phyloP scores from a whole-genome alignment of 1,284 basidiomycete species.

The Austroboletus niveus region DNA sequence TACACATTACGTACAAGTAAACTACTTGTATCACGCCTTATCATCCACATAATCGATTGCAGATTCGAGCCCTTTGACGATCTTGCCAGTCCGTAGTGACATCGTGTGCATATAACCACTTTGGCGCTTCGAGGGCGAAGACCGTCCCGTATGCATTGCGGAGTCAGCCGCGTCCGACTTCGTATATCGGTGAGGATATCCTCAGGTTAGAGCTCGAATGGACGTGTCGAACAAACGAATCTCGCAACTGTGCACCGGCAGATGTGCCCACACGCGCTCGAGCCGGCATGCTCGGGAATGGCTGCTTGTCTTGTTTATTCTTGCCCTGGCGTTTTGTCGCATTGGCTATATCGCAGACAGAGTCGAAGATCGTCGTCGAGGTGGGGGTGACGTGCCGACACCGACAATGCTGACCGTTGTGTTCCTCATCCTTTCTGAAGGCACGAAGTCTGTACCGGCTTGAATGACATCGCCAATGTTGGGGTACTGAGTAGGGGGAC shows the following conservation, averaged over 20 bases:
- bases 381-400: slow-evolving; percentile 12
- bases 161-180: slow-evolving; percentile 15
- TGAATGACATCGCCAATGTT: slow-evolving; percentile 24
- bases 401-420: slow-evolving; percentile 26
- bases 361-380: slow-evolving; percentile 29
- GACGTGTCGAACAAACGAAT: too few relatives aligned
- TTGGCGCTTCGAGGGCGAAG: slow-evolving; percentile 16
- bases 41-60: slow-evolving; percentile 50
- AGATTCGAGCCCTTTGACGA: slow-evolving; percentile 33
- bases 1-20: too few relatives aligned
- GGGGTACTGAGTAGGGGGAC: slow-evolving; percentile 11
- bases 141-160: not conserved
- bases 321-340: slow-evolving; percentile 8
- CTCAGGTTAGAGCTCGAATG: slow-evolving; percentile 31
- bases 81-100: slow-evolving; percentile 37
- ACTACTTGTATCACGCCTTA: slow-evolving; percentile 6
- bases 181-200: slow-evolving; percentile 5
- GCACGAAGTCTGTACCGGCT: not conserved
- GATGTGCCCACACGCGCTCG: slow-evolving; percentile 12
- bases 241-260: too few relatives aligned
- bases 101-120: slow-evolving; percentile 33
- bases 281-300: not conserved
- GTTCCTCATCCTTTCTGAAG: slow-evolving; percentile 8
- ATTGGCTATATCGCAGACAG: slow-evolving; percentile 10
- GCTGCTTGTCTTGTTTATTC: slow-evolving; percentile 4